Evolutionary conservation across 2,329 filamentous ascomycete genomes (phyloP), one percentile per base, ranked within the genome.

Genomic region (Fusarium humuli): DNA sequence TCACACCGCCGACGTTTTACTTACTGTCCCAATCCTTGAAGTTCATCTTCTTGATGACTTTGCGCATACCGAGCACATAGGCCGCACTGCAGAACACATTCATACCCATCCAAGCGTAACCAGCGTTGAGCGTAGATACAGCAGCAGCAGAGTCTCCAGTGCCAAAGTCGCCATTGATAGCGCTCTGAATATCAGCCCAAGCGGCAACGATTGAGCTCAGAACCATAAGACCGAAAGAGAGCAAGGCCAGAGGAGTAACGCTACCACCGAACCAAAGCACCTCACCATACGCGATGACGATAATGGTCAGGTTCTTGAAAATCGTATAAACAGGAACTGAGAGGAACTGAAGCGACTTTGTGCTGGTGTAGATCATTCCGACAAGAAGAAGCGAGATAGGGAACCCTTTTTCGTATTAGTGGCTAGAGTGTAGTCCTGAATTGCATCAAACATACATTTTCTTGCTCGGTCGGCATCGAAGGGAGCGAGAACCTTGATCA

Each of bases 21-120:
- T 83, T 87, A 98, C 95, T 97, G 81, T 99, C 96, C 86, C 97
- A 98, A 81, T 98, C 96, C 87, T 97, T 98, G 84, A 99, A 98
- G 86, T 97, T 98, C 85, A 97, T 98, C 83, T 97, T 90, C 91
- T 98, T 98, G 81, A 99, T 98, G 72, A 97, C 92, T 87, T 98
- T 98, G 79, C 96, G 91, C 95, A 98, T 98, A 73, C 92, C 89
- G 70, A 99, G 83, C 48, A 98, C 86, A 76, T 97, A 98, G 23
- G 93, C 89, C 3, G 96, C 94, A 29, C 93, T 95, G 86, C 94
- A 98, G 79, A 98, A 89, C 77, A 97, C 97, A 82, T 99, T 99
- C 82, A 97, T 85, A 75, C 94, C 86, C 94, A 99, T 98, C 96
- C 96, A 99, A 66, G 97, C 89, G 79, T 99, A 99, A 46, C 96